Conservation (phyloP, 805 yeast species). For the Candida yuanshanica region DNA sequence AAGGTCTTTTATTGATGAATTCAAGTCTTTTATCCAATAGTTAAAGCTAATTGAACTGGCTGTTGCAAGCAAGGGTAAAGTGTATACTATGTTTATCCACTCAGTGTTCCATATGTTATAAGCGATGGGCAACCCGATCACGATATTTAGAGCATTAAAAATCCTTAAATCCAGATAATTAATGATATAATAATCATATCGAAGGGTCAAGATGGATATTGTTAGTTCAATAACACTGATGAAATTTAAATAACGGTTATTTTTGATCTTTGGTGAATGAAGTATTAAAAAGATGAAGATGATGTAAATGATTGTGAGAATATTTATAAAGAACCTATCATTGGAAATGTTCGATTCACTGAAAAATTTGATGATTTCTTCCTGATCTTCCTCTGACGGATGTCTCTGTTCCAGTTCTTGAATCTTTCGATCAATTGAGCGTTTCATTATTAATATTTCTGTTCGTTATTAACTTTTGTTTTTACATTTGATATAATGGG, state of each 20-base stretch:
- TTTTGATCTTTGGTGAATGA: neutral
- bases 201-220: neutral
- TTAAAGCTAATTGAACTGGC: neutral
- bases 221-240: neutral
- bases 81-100: neutral
- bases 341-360: constrained; percentile 8
- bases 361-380: constrained; percentile 14
- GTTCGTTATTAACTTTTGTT: too few species aligned
- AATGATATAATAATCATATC: neutral
- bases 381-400: constrained; percentile 15
- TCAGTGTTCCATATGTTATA: neutral
- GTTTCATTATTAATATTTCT: neutral
- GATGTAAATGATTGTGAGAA: constrained; percentile 12
- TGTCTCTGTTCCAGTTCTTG: constrained; percentile 1
- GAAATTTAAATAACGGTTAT: neutral
- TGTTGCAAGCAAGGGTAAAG: neutral
- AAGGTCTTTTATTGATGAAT: neutral
- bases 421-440: neutral
- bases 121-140: neutral
- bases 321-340: constrained; percentile 13
- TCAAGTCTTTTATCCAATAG: neutral
- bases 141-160: neutral
- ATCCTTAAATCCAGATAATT: neutral
- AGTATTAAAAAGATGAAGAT: constrained; percentile 6
- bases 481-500: too few species aligned